phyloP scores from a whole-genome alignment of 768 basidiomycete species.

The Rhizopogon vinicolor region DNA sequence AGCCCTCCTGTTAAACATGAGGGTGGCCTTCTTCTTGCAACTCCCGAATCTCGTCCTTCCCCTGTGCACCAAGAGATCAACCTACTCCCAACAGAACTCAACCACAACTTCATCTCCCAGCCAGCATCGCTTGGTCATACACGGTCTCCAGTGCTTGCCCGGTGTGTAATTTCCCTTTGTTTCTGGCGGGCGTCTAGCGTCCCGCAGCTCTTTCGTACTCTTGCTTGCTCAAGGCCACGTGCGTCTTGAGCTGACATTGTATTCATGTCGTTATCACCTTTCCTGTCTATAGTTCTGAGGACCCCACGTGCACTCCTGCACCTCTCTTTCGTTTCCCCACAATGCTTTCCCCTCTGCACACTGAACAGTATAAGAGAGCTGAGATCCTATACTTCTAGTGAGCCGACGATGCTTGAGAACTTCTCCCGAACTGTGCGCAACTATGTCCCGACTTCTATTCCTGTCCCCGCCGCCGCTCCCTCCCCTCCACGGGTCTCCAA shows the following conservation, averaged over 20 bases:
- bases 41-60: slow-evolving; percentile 7
- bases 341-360: neutral
- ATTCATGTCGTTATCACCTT: slow-evolving; percentile 1
- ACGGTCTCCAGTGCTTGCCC: slow-evolving; percentile 26
- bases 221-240: too few species aligned
- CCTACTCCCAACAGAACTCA: slow-evolving; percentile 12
- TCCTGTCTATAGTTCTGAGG: neutral
- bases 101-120: neutral
- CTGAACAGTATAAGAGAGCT: slow-evolving; percentile 7
- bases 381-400: slow-evolving; percentile 26
- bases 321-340: neutral
- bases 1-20: slow-evolving; percentile 22
- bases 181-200: neutral
- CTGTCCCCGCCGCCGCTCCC: slow-evolving; percentile 42
- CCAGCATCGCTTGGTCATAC: slow-evolving; percentile 15
- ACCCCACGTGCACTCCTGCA: slow-evolving; percentile 11
- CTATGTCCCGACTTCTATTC: slow-evolving; percentile 50
- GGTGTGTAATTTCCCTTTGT: slow-evolving; percentile 15
- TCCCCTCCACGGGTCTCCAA: slow-evolving; percentile 47
- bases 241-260: neutral
- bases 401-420: slow-evolving; percentile 44
- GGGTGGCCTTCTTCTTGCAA: slow-evolving; percentile 14
- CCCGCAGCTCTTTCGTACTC: neutral
- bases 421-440: slow-evolving; percentile 50
- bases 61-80: slow-evolving; percentile 8